Evolutionary conservation across 139 green algal species (phyloP), one percentile per base, ranked within the genome.

Genomic region (Coelastrella sp.): DNA sequence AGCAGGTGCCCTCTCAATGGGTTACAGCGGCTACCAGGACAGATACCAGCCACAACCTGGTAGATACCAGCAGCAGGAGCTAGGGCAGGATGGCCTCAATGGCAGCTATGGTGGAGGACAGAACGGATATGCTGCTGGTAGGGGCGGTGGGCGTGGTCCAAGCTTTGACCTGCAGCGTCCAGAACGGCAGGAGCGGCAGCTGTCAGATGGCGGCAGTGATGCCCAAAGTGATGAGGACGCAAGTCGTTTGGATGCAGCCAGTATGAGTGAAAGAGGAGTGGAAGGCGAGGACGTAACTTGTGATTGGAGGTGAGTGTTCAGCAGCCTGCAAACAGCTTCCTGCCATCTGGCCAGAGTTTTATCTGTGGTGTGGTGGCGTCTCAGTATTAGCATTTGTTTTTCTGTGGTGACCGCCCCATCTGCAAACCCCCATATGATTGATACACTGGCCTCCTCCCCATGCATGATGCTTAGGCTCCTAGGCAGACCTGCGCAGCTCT

Each of bases 291-390:
- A 91, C 7, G 27, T 91, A 1, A 79, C 63, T 9, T 75, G 61
- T 12, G 87, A 90, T 56, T 90, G 60, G 74, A 86, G 87, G 87
- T 90, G 25, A 35, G 82, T 15, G 10, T 35, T 5, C 73, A 49
- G 73, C 73, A 17, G 12, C 14, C 4, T 79, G 73, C 73, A 79
- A 27, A 22, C 73, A 49, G 73, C 63, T 72, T 14, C 1, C n/a
- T n/a, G n/a, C n/a, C n/a, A n/a, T n/a, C n/a, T n/a, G n/a, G n/a
- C n/a, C 63, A 72, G 5, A 72, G 15, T 72, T 72, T 17, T 1
- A 72, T 72, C 1, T 49, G 35, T 49, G 35, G 35, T 49, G 3
- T 49, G 35, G 35, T 49, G 35, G 35, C 35, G 35, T 49, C 35
- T 49, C 35, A 49, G 3, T n/a, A n/a, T n/a, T n/a, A n/a, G n/a